Evolutionary conservation across 441 rosid genomes (phyloP).

Genomic region (Hura crepitans): DNA sequence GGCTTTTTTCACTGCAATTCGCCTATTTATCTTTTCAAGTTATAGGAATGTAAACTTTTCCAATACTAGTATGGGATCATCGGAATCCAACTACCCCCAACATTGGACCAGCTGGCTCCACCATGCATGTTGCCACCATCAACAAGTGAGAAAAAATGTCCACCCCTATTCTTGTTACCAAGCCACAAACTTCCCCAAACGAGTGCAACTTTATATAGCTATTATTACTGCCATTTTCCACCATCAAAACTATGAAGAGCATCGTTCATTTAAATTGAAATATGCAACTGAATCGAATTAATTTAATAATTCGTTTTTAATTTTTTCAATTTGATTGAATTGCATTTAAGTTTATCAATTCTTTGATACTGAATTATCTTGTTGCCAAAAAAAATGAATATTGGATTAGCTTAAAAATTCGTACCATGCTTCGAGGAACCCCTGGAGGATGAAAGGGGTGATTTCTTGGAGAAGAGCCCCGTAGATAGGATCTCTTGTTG

Average conservation of each 20-base stretch:
- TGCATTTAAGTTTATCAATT: no score
- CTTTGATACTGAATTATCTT: no score
- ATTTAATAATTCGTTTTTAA: background rate
- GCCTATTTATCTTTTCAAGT: no score
- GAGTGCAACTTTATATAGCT: background rate
- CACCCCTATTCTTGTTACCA: no score
- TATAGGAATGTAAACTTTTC: no score
- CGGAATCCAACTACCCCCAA: no score
- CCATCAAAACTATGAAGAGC: background rate
- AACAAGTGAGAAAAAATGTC: no score
- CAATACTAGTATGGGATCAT: no score
- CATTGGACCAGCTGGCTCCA: background rate
- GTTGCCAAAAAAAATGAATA: background rate
- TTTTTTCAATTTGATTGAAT: no score
- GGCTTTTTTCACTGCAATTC: no score
- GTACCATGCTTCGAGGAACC: conserved; percentile 69
- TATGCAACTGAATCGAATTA: background rate
- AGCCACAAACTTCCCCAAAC: background rate
- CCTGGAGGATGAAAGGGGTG: conserved; percentile 62
- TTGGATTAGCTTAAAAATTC: conserved; percentile 18
- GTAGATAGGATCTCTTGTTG: conserved; percentile 59
- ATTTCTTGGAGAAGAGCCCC: conserved; percentile 54
- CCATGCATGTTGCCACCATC: background rate
- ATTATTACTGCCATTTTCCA: background rate
- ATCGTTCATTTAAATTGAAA: background rate